phyloP scores from a whole-genome alignment of 768 basidiomycete genomes.

The Chlorophyllum brunneum region DNA sequence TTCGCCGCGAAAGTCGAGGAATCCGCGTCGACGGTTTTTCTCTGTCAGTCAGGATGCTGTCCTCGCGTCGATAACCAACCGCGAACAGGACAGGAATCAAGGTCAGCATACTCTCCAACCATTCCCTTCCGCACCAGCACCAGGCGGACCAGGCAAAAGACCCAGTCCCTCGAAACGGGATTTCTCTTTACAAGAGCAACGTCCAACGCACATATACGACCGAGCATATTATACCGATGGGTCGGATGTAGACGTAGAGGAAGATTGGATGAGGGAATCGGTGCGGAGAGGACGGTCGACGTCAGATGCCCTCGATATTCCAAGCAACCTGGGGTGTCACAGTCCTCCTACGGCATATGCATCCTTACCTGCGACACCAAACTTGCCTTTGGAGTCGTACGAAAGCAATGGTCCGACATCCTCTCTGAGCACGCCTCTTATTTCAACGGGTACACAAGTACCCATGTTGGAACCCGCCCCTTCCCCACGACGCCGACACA shows the following conservation, averaged over 20 bases:
- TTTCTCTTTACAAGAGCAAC: not conserved
- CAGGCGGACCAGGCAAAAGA: not conserved
- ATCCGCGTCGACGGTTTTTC: slow-evolving; percentile 5
- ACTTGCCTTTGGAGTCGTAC: slow-evolving; percentile 42
- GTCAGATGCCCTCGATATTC: not conserved
- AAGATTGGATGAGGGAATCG: slow-evolving; percentile 3
- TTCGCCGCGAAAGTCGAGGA: not conserved
- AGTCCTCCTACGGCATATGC: slow-evolving; percentile 52
- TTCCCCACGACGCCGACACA: slow-evolving; percentile 20
- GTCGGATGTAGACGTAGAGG: not conserved
- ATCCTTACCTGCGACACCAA: slow-evolving; percentile 73
- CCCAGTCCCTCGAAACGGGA: not conserved
- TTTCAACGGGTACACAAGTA: slow-evolving; percentile 15
- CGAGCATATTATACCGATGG: slow-evolving; percentile 7
- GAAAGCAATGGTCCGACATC: slow-evolving; percentile 19
- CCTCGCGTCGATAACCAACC: not conserved
- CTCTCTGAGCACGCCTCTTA: slow-evolving; percentile 28
- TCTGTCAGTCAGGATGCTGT: slow-evolving; percentile 8
- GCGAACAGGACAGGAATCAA: not conserved
- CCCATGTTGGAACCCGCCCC: slow-evolving; percentile 18
- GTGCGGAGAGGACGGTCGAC: not conserved
- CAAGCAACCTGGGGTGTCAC: not conserved
- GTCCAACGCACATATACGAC: not conserved
- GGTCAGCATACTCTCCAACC: not conserved
- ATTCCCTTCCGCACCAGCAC: slow-evolving; percentile 1